These are phyloP conservation scores for Starmera stellimalicola DNA, from an alignment of 1,139 yeast species.

Conservation along the genomic window DNA sequence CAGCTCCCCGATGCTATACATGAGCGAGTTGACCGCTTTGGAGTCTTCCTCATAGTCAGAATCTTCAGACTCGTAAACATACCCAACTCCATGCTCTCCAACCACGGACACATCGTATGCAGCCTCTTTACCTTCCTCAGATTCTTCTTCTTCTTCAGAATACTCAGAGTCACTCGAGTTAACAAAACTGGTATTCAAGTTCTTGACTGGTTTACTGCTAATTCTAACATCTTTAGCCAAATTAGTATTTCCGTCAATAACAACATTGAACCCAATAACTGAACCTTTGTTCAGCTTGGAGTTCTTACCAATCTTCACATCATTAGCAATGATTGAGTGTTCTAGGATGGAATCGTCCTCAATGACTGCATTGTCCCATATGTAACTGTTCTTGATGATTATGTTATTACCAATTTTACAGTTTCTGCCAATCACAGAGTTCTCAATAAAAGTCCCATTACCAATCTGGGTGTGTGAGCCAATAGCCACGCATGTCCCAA, in stretches of 20 bases:
- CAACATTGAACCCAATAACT: constrained; percentile 72
- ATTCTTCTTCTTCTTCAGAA: constrained; percentile 19
- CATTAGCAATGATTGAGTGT: constrained; percentile 61
- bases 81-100: constrained; percentile 55
- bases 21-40: constrained; percentile 30
- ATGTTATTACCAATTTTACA: constrained; percentile 81
- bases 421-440: constrained; percentile 75
- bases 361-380: constrained; percentile 77
- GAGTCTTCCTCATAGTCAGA: constrained; percentile 34
- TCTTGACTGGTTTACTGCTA: constrained; percentile 34
- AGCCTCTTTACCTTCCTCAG: constrained; percentile 11
- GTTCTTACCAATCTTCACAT: constrained; percentile 43
- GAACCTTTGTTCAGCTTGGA: constrained; percentile 53
- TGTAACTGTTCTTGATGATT: constrained; percentile 57
- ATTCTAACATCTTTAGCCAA: constrained; percentile 44
- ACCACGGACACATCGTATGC: constrained; percentile 32
- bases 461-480: constrained; percentile 67
- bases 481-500: constrained; percentile 68
- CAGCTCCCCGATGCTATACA: constrained; percentile 54
- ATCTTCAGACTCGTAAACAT: constrained; percentile 41
- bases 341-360: constrained; percentile 53
- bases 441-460: constrained; percentile 40
- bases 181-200: constrained; percentile 13
- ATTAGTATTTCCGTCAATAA: constrained; percentile 41
- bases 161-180: constrained; percentile 21